Percentiles rank a stretch among this genome's conserved stretches.
Conservation (phyloP, 2,329 filamentous ascomycete genomes). For the Botryotinia calthae region DNA sequence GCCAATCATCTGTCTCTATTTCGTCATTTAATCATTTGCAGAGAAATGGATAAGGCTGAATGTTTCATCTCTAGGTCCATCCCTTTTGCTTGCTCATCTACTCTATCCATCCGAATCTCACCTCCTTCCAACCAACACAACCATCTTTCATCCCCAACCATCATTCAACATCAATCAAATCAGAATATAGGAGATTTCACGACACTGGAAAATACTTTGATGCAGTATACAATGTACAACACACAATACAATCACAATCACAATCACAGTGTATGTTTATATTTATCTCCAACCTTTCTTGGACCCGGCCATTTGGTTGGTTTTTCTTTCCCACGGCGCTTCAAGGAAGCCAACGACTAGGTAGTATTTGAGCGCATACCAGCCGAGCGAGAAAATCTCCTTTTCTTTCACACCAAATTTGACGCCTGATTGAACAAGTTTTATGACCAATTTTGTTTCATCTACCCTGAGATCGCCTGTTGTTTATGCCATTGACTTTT, state of each 20-base stretch:
- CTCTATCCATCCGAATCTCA: neutral
- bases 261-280: too few relatives aligned
- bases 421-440: neutral
- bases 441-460: neutral
- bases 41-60: conserved; percentile 12
- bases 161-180: neutral
- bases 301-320: neutral
- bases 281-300: neutral
- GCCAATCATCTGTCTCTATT: neutral
- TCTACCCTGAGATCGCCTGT: neutral
- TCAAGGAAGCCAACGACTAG: neutral
- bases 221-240: neutral
- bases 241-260: neutral
- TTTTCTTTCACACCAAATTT: neutral
- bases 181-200: neutral
- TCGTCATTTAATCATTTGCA: neutral
- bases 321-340: neutral
- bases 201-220: neutral
- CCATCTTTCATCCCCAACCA: neutral
- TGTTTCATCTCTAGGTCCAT: neutral
- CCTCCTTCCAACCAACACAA: neutral
- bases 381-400: neutral
- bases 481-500: neutral
- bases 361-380: neutral
- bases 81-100: neutral